phyloP scores from a whole-genome alignment of 192 early-diverging fungal genomes.

The Phycomyces blakesleeanus region DNA sequence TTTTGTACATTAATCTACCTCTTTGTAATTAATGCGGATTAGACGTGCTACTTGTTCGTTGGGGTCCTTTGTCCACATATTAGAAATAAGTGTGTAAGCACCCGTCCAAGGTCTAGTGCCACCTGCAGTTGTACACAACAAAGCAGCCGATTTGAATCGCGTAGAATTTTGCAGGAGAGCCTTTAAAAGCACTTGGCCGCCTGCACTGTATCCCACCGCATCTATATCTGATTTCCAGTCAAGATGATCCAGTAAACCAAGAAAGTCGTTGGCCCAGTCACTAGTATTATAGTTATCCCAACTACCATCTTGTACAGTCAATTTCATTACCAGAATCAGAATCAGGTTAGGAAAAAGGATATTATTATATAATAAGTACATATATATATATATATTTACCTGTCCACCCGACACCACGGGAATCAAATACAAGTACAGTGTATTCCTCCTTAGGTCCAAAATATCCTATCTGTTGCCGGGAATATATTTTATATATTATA shows the following conservation, averaged over 20 bases:
- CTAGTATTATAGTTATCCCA: conserved; percentile 47
- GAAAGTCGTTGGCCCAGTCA: conserved; percentile 72
- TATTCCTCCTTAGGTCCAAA: conserved; percentile 64
- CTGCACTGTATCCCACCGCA: conserved; percentile 72
- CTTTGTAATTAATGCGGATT: conserved; percentile 28
- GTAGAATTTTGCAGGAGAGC: conserved; percentile 52
- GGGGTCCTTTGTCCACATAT: conserved; percentile 21
- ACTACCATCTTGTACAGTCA: conserved; percentile 8
- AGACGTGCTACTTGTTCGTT: conserved; percentile 6
- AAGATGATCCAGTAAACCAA: conserved; percentile 59
- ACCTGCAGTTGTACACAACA: conserved; percentile 59
- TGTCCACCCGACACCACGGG: conserved; percentile 70
- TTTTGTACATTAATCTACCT: conserved; percentile 7
- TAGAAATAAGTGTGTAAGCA: conserved; percentile 21
- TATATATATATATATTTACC: conserved; percentile 28
- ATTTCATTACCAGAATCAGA: not conserved
- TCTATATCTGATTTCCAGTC: conserved; percentile 68
- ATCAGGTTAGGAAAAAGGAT: not conserved
- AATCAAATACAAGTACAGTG: conserved; percentile 76
- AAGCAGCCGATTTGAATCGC: conserved; percentile 47
- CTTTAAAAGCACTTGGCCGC: conserved; percentile 78
- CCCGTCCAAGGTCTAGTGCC: conserved; percentile 24
- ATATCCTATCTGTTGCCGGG: conserved; percentile 51
- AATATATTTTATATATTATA: no score
- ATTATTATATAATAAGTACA: conserved; percentile 3